Conservation (phyloP, 1,284 basidiomycete genomes). For the Inonotus obliquus region DNA sequence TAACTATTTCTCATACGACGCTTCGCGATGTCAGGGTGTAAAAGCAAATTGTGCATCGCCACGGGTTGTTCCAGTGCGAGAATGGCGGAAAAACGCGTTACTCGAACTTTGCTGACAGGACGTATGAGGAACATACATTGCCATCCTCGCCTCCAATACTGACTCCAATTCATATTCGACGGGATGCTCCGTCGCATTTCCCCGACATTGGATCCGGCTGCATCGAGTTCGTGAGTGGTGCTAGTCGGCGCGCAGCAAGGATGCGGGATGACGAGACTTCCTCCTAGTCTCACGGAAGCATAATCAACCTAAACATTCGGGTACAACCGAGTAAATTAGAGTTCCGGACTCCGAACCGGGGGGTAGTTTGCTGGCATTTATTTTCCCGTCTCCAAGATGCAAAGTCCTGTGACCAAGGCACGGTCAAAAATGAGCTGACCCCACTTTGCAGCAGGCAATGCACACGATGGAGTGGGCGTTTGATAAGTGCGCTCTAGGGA, state of each 20-base stretch:
- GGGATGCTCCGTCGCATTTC: background rate
- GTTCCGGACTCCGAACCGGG: background rate
- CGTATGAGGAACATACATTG: too few relatives aligned
- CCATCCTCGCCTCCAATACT: too few relatives aligned
- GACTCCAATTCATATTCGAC: background rate
- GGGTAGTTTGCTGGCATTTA: too few relatives aligned
- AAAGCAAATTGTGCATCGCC: background rate
- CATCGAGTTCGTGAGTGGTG: background rate
- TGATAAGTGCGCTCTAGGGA: too few relatives aligned
- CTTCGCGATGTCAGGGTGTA: background rate
- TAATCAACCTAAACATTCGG: background rate
- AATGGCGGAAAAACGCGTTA: background rate
- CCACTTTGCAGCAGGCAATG: background rate
- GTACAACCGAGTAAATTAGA: background rate
- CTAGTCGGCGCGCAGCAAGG: background rate
- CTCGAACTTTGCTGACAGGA: too few relatives aligned
- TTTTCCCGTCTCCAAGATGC: too few relatives aligned
- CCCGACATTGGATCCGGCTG: background rate
- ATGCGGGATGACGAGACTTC: background rate
- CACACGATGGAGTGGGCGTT: background rate
- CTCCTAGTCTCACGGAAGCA: background rate
- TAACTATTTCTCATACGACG: background rate
- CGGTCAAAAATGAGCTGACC: background rate
- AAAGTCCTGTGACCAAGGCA: background rate
- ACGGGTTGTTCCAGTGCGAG: background rate